phyloP scores from a whole-genome alignment of 1,139 yeast genomes.

The Protomyces gravidus region DNA sequence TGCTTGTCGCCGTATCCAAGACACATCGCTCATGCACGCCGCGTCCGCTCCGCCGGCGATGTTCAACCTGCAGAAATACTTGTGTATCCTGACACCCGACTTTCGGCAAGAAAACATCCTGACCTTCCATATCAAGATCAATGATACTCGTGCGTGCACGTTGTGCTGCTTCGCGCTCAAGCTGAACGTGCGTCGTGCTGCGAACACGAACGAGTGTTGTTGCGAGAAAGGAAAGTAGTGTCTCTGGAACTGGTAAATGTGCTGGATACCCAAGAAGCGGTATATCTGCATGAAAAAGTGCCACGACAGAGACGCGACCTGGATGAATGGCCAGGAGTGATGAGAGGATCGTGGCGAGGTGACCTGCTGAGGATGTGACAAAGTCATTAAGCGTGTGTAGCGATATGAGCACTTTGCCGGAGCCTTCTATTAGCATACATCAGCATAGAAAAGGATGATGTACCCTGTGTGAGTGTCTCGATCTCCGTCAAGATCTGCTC shows the following conservation, averaged over 20 bases:
- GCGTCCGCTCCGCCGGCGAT: constrained; percentile 20
- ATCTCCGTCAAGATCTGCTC: constrained; percentile 14
- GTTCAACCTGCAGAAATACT: constrained; percentile 13
- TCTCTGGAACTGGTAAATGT: constrained; percentile 21
- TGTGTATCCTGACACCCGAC: constrained; percentile 4
- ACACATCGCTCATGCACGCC: constrained; percentile 13
- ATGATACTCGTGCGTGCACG: constrained; percentile 6
- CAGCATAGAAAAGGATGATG: background rate
- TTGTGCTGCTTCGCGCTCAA: constrained; percentile 11
- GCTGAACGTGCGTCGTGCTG: constrained; percentile 13
- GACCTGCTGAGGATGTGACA: constrained; percentile 17
- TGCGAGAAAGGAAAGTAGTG: constrained; percentile 18
- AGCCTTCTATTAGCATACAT: background rate
- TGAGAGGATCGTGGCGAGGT: constrained; percentile 16
- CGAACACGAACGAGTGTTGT: constrained; percentile 21
- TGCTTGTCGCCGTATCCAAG: constrained; percentile 1
- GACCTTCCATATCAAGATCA: constrained; percentile 11
- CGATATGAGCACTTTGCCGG: constrained; percentile 4
- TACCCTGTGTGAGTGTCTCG: background rate
- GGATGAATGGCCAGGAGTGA: constrained; percentile 14
- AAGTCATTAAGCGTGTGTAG: constrained; percentile 23
- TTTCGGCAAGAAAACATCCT: constrained; percentile 6
- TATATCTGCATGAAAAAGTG: constrained; percentile 13
- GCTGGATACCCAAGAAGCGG: constrained; percentile 13
- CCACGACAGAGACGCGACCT: constrained; percentile 13